Base-by-base conservation (phyloP, 306 rosid genomes). In the Vigna radiata region DNA sequence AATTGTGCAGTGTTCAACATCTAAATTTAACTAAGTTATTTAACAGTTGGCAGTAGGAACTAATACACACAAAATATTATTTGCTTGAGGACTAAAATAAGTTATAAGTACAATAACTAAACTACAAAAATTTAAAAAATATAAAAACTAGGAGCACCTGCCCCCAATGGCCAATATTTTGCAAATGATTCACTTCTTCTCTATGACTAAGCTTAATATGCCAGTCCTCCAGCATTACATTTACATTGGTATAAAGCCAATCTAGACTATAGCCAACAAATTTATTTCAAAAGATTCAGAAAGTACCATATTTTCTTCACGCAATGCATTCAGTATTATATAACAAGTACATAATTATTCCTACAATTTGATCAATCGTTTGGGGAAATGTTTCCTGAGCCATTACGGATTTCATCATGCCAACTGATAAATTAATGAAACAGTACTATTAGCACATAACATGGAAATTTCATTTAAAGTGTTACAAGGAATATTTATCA, bases 371-470 rank as follows among this genome's bases (percentile, higher is more conserved):
- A 47, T 18, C 61, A 68, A 61, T 62, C 17, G 9, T 79, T 54
- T 69, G 48, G 55, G 54, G 46, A 48, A 33, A 74, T 48, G 81
- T 47, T 33, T 61, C 9, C 72, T 58, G 13, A 49, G 55, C 43
- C 62, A 78, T 39, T 48, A 37, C 1, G 56, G 10, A 78, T 48
- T 49, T 73, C 54, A 73, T 75, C 63, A 50, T 16, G 33, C 67
- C 70, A 74, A 72, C 81, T 78, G 72, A 68, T 23, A 72, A 52
- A 68, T 68, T 39, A 60, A 78, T 1, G 11, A 46, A 48, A 70
- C 55, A 53, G 53, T 66, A 59, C 31, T 37, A 19, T 37, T 65
- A 76, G 77, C 56, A 48, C 75, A 63, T 44, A 14, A 18, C 49
- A 37, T 14, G 52, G 18, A 65, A 52, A 10, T 60, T 68, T 16